These are phyloP conservation scores for Flaveria trinervia DNA, from an alignment of 129 eudicot species.

Conservation along the genomic window DNA sequence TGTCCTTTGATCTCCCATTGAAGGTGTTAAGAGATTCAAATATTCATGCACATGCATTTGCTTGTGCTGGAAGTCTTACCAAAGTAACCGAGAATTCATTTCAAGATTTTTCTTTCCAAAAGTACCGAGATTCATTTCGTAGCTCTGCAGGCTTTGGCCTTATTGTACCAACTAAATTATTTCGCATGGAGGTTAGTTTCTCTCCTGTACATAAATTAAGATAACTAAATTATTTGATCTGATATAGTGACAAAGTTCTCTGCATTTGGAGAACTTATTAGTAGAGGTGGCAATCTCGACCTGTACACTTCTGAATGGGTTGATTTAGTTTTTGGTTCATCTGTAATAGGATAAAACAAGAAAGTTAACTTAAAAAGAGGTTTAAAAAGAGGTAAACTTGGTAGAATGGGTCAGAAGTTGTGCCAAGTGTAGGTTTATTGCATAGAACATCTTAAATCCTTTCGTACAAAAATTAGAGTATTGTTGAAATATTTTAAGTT, in stretches of 20 bases:
- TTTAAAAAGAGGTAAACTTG: not conserved
- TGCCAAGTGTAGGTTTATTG: not conserved
- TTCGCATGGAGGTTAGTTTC: conserved; percentile 91
- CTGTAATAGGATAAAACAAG: not conserved
- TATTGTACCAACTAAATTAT: conserved; percentile 71
- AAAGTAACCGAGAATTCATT: conserved; percentile 67
- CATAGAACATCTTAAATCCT: not conserved
- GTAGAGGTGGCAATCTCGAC: not conserved
- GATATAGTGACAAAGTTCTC: not conserved
- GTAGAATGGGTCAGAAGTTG: not conserved
- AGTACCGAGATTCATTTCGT: conserved; percentile 65
- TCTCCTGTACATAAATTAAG: not conserved
- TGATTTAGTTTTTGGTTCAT: not conserved
- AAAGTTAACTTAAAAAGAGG: not conserved
- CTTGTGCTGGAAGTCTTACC: conserved; percentile 78
- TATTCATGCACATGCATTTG: conserved; percentile 83
- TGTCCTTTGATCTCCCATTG: conserved; percentile 90
- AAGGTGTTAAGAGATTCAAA: conserved; percentile 73
- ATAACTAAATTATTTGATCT: not conserved
- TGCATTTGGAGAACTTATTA: not conserved
- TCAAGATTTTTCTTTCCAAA: conserved; percentile 51
- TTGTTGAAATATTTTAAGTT: not conserved
- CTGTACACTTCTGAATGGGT: not conserved
- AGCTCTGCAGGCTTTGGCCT: conserved; percentile 76
- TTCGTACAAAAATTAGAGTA: not conserved